A percentile compares a stretch with the other conserved stretches of the same genome.
Evolutionary conservation across 208 protist genomes (phyloP).

Genomic region (Tritrichomonas foetus): DNA sequence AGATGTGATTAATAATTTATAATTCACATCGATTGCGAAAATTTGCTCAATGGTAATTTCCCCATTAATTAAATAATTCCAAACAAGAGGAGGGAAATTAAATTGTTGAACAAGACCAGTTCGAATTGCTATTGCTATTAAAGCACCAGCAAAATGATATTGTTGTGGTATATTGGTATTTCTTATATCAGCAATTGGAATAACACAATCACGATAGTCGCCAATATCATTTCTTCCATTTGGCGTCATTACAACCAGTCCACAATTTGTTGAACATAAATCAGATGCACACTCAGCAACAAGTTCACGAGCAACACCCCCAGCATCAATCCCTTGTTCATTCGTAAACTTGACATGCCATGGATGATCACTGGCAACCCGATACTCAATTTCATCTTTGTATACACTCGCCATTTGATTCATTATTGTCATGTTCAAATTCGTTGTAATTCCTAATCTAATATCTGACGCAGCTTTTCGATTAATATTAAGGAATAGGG

Average conservation of each 20-base stretch:
- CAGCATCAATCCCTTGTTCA: background rate
- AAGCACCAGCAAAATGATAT: background rate
- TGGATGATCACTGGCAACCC: background rate
- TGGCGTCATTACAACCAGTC: background rate
- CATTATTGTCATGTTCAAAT: background rate
- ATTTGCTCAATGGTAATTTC: background rate
- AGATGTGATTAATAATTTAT: background rate
- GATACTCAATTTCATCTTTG: no score
- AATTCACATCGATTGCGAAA: background rate
- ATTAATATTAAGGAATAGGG: background rate
- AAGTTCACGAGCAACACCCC: background rate
- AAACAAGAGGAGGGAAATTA: background rate
- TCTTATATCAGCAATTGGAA: background rate
- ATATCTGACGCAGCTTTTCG: background rate
- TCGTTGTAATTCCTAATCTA: background rate
- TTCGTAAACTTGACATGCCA: background rate
- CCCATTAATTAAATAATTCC: background rate
- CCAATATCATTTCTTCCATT: background rate
- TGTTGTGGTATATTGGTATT: no score
- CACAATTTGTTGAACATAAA: background rate
- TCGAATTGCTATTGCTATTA: background rate
- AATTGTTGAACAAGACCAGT: background rate
- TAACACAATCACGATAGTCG: background rate
- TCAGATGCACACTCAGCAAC: background rate
- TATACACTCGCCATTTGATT: background rate